phyloP scores from a whole-genome alignment of 2,329 filamentous ascomycete genomes.

The Ceratocystis albifundus region DNA sequence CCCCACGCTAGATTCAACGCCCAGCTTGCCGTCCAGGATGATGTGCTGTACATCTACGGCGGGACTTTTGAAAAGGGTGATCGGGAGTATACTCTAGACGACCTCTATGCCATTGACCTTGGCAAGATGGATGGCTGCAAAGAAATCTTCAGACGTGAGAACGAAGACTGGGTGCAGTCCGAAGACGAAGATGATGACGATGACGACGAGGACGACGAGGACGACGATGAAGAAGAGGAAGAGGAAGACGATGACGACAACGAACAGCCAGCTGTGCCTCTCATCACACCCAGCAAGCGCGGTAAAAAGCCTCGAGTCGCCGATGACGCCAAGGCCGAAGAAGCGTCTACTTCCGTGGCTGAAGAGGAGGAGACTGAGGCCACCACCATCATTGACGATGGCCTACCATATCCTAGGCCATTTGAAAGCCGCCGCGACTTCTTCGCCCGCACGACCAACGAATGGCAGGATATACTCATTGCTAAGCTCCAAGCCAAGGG shows the following conservation, averaged over 20 bases:
- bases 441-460: constrained; percentile 72
- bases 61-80: constrained; percentile 94
- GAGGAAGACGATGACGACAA: constrained; percentile 40
- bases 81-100: constrained; percentile 88
- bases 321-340: constrained; percentile 34
- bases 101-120: constrained; percentile 86
- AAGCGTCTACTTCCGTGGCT: constrained; percentile 28
- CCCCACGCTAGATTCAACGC: constrained; percentile 88
- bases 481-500: constrained; percentile 59
- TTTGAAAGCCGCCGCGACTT: constrained; percentile 90
- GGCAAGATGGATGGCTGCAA: constrained; percentile 90
- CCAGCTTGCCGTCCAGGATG: constrained; percentile 79
- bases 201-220: constrained; percentile 43
- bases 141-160: constrained; percentile 75
- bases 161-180: constrained; percentile 65
- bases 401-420: constrained; percentile 63
- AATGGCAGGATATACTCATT: constrained; percentile 84
- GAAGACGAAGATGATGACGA: constrained; percentile 52
- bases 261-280: constrained; percentile 34
- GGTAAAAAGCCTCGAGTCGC: constrained; percentile 43
- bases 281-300: constrained; percentile 43
- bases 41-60: constrained; percentile 86
- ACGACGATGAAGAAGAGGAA: constrained; percentile 41
- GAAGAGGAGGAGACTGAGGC: constrained; percentile 39
- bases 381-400: constrained; percentile 52